Evolutionary conservation across 2,329 filamentous ascomycete genomes (phyloP).

Genomic region (Pestalotiopsis sp.): DNA sequence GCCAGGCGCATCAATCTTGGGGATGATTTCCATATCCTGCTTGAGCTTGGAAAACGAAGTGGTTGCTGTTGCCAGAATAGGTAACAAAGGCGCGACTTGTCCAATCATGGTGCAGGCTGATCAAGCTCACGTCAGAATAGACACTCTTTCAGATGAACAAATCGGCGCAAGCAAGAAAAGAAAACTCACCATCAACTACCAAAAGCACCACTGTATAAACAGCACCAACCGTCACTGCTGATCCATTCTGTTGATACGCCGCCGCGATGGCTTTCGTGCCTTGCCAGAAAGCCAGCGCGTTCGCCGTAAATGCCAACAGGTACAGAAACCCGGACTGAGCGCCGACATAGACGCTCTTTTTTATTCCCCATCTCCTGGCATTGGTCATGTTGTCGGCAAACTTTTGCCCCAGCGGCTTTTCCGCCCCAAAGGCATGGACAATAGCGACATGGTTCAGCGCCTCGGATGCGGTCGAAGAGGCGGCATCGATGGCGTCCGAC

Average conservation of each 20-base stretch:
- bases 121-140: conserved; percentile 35
- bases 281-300: conserved; percentile 70
- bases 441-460: conserved; percentile 61
- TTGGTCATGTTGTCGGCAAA: conserved; percentile 55
- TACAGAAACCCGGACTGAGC: conserved; percentile 64
- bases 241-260: conserved; percentile 18
- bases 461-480: conserved; percentile 65
- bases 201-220: conserved; percentile 57
- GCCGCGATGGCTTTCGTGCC: conserved; percentile 55
- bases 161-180: conserved; percentile 27
- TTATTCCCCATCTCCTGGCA: conserved; percentile 55
- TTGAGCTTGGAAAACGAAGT: conserved; percentile 60
- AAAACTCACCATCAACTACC: conserved; percentile 46
- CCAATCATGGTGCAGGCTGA: conserved; percentile 59
- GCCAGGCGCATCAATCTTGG: conserved; percentile 34
- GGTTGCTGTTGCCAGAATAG: conserved; percentile 61
- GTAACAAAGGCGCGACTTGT: conserved; percentile 64
- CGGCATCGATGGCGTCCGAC: conserved; percentile 56
- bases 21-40: conserved; percentile 57
- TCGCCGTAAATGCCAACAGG: conserved; percentile 69
- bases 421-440: conserved; percentile 66
- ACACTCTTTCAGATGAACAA: background rate
- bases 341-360: conserved; percentile 60
- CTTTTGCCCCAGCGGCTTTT: conserved; percentile 58
- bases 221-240: conserved; percentile 33